phyloP scores from a whole-genome alignment of 345 rosid genomes.

The Pistacia atlantica region DNA sequence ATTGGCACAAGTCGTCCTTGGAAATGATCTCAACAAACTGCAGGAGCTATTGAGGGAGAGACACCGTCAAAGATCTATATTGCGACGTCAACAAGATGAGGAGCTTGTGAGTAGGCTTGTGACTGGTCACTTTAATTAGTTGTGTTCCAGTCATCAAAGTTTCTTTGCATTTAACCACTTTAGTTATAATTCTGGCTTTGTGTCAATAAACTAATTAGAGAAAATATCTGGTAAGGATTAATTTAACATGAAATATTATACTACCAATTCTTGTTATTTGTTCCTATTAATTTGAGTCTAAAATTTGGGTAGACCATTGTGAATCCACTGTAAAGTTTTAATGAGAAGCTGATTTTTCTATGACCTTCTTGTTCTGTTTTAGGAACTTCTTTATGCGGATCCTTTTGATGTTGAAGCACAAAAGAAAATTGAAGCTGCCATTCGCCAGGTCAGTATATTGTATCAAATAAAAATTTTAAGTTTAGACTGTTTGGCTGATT shows the following conservation, averaged over 20 bases:
- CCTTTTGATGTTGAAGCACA: slow-evolving; percentile 98
- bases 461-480: background rate
- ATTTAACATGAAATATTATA: background rate
- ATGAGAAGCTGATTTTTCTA: slow-evolving; percentile 14
- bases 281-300: slow-evolving; percentile 8
- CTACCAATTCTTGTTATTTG: background rate
- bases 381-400: slow-evolving; percentile 95
- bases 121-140: slow-evolving; percentile 2
- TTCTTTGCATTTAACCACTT: background rate
- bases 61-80: slow-evolving; percentile 65
- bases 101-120: slow-evolving; percentile 65
- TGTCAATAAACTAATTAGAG: background rate
- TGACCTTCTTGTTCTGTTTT: slow-evolving; percentile 8
- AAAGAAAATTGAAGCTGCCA: slow-evolving; percentile 96
- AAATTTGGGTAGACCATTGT: background rate
- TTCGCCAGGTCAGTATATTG: slow-evolving; percentile 70
- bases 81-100: slow-evolving; percentile 72
- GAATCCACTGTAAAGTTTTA: background rate
- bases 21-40: slow-evolving; percentile 80
- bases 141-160: background rate
- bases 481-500: background rate
- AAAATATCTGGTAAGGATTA: background rate
- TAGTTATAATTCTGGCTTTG: slow-evolving; percentile 5
- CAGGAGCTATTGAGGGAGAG: slow-evolving; percentile 75
- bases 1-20: slow-evolving; percentile 81